These are phyloP conservation scores for Phlyctochytrium arcticum DNA, from an alignment of 192 early-diverging fungal species.

Conservation along the genomic window DNA sequence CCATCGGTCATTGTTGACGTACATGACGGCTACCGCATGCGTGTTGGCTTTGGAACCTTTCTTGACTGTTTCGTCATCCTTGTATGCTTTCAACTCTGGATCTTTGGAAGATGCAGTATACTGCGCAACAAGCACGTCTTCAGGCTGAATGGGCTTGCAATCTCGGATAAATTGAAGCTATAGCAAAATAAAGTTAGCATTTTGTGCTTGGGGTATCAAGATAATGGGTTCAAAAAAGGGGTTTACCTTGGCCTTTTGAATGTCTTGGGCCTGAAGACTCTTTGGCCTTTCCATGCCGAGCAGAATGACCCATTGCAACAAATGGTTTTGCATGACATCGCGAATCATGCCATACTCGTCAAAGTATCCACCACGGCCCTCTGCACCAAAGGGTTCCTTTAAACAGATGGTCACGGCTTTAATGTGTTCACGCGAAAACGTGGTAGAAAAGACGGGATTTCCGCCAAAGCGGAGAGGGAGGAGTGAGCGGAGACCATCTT, in stretches of 20 bases:
- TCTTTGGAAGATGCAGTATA: slow-evolving; percentile 25
- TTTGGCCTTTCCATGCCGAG: slow-evolving; percentile 83
- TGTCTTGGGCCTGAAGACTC: slow-evolving; percentile 68
- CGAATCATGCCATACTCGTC: slow-evolving; percentile 92
- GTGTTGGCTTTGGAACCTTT: slow-evolving; percentile 30
- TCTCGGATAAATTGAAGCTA: slow-evolving; percentile 17
- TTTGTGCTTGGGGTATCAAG: neutral
- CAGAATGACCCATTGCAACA: slow-evolving; percentile 78
- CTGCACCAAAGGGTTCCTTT: slow-evolving; percentile 87
- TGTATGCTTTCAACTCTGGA: slow-evolving; percentile 26
- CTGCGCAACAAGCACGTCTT: slow-evolving; percentile 23
- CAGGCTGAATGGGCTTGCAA: slow-evolving; percentile 34
- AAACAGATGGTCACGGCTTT: slow-evolving; percentile 83
- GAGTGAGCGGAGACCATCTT: slow-evolving; percentile 89
- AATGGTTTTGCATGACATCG: slow-evolving; percentile 62
- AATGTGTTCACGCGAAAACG: slow-evolving; percentile 76
- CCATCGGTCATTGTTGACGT: slow-evolving; percentile 30
- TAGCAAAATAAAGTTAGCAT: neutral
- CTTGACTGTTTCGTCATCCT: slow-evolving; percentile 31
- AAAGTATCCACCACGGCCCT: slow-evolving; percentile 91
- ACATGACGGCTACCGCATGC: slow-evolving; percentile 35
- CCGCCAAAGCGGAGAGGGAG: slow-evolving; percentile 65
- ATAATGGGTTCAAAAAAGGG: neutral
- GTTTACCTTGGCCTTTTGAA: slow-evolving; percentile 75
- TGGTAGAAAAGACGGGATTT: slow-evolving; percentile 73